Percentiles rank a stretch among this genome's conserved stretches.
Evolutionary conservation across 805 yeast genomes (phyloP).

Genomic region (Diddensiella transvaalensis): DNA sequence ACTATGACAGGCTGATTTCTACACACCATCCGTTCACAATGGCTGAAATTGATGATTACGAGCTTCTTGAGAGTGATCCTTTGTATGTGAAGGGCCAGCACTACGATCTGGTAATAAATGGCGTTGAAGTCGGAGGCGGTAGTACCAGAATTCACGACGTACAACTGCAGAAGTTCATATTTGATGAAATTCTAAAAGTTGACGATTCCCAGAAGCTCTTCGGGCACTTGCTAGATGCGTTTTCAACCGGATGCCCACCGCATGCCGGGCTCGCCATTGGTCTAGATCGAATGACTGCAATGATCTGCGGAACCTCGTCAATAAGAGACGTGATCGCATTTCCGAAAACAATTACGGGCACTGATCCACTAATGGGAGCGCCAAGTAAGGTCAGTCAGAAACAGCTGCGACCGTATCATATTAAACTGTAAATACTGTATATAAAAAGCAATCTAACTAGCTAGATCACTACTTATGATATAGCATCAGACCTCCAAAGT

Average conservation of each 20-base stretch:
- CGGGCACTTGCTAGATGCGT: conserved; percentile 80
- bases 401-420: conserved; percentile 53
- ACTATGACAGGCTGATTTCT: conserved; percentile 47
- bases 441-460: too few species aligned
- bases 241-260: conserved; percentile 93
- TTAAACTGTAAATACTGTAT: conserved; percentile 28
- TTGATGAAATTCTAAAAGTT: conserved; percentile 61
- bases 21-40: conserved; percentile 99
- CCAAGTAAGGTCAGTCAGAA: conserved; percentile 62
- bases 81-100: conserved; percentile 79
- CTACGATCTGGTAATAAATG: conserved; percentile 89
- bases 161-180: conserved; percentile 66
- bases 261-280: conserved; percentile 98
- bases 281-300: conserved; percentile 88
- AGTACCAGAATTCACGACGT: conserved; percentile 92
- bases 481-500: too few species aligned
- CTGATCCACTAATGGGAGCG: conserved; percentile 82
- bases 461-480: too few species aligned
- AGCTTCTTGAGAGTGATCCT: conserved; percentile 51
- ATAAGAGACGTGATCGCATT: conserved; percentile 94
- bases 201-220: conserved; percentile 57
- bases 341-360: conserved; percentile 87
- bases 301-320: conserved; percentile 71
- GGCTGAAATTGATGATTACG: conserved; percentile 71
- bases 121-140: conserved; percentile 97